Evolutionary conservation across 1,139 yeast species (phyloP).

Genomic region (Candida gigantensis): DNA sequence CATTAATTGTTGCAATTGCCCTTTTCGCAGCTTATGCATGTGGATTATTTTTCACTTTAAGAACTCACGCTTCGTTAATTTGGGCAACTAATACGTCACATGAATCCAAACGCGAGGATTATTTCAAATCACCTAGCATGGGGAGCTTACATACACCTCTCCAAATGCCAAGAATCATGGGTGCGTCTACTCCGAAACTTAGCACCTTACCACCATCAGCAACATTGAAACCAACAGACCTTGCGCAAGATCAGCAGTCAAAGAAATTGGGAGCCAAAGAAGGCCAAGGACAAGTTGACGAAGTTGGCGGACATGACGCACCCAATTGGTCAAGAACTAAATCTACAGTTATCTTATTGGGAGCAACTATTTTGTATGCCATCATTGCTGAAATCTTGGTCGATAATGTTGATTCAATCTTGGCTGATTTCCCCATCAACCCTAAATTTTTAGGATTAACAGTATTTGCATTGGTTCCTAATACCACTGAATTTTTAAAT

Average conservation of each 20-base stretch:
- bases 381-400: conserved; percentile 93
- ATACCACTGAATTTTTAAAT: conserved; percentile 93
- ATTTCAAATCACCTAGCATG: conserved; percentile 34
- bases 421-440: conserved; percentile 71
- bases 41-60: conserved; percentile 87
- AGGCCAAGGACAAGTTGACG: conserved; percentile 23
- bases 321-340: conserved; percentile 94
- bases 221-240: conserved; percentile 4
- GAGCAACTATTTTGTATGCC: conserved; percentile 87
- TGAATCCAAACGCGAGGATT: conserved; percentile 29
- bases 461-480: conserved; percentile 93
- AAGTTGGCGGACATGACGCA: conserved; percentile 83
- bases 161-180: conserved; percentile 20
- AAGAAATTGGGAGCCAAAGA: conserved; percentile 10
- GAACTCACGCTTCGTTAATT: conserved; percentile 94
- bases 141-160: conserved; percentile 32
- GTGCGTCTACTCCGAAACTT: conserved; percentile 8
- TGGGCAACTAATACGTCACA: conserved; percentile 73
- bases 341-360: conserved; percentile 78
- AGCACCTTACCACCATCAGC: conserved; percentile 16
- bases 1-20: conserved; percentile 76
- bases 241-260: conserved; percentile 4
- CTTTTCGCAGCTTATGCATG: conserved; percentile 84
- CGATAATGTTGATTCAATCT: conserved; percentile 88
- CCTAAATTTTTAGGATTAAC: conserved; percentile 93